Base-by-base conservation (phyloP, 371 early-diverging fungal genomes). In the Mortierella sp. region DNA sequence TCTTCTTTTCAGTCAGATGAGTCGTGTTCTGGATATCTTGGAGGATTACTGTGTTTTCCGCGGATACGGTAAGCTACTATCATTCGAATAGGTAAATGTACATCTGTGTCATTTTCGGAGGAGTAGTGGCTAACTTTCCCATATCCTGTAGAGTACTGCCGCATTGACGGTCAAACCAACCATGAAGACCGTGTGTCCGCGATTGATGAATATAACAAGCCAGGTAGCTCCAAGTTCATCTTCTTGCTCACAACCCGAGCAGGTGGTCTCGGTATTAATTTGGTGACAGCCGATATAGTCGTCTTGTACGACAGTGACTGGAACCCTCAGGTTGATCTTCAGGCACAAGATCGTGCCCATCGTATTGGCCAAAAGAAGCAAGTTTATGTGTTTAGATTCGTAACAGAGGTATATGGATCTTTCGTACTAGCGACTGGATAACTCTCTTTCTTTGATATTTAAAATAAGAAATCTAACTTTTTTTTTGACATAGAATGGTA, bases 331-430 rank as follows among this genome's bases (percentile, higher is more conserved):
- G 96, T 94, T 19, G 99, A 98, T 86, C 84, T 98, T 29, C 98
- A 98, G 86, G 98, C 97, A 10, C 89, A 91, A 86, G 99, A 99
- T 84, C 94, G 99, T 68, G 99, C 99, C 10, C 99, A 99, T 87
- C 95, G 99, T 84, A 98, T 99, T 64, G 99, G 99, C 4, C 99
- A 99, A 83, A 98, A 92, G 51, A 98, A 98, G 82, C 97, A 97
- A 74, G 99, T 99, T 23, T 91, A 93, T 70, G 99, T 99, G 6
- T 99, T 96, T 85, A 88, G 99, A 61, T 95, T 99, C 63, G 94
- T 99, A n/a, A 94, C 98, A 23, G 98, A 98, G 84, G 87, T 87
- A 79, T 43, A 12, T 40, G 17, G 13, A 26, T n/a, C 8, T 40
- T 22, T 15, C 35, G 42, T 28, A 55, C 29, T 26, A 55, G 12